Conservation (phyloP, 2,329 filamentous ascomycete genomes). For the Myriosclerotinia scirpicola region DNA sequence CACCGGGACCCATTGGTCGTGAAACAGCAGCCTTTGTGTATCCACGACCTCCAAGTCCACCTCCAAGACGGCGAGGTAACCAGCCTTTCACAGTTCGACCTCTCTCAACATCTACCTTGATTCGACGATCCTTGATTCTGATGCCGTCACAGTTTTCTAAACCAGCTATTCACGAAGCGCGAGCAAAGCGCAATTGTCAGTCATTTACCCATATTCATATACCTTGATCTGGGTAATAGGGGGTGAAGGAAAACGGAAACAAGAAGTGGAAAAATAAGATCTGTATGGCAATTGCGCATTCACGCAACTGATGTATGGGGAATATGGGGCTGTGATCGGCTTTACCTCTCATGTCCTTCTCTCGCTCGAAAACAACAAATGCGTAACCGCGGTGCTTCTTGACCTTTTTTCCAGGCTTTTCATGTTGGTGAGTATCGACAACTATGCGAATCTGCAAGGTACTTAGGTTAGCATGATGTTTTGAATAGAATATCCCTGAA, state of each 20-base stretch:
- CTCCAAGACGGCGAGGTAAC: constrained; percentile 88
- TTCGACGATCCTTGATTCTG: constrained; percentile 85
- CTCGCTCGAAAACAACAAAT: constrained; percentile 94
- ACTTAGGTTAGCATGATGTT: constrained; percentile 25
- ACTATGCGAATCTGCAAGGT: constrained; percentile 76
- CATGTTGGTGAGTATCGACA: constrained; percentile 68
- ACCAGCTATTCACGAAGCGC: constrained; percentile 72
- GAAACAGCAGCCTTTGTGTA: constrained; percentile 82
- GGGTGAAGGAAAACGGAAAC: constrained; percentile 41
- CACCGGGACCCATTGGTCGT: constrained; percentile 65
- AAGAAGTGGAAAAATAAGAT: constrained; percentile 43
- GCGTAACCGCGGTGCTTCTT: constrained; percentile 88
- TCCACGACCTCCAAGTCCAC: constrained; percentile 85
- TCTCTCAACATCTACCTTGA: constrained; percentile 94
- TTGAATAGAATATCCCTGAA: background rate
- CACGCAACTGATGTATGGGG: constrained; percentile 38
- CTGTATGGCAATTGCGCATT: constrained; percentile 45
- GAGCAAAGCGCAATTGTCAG: constrained; percentile 66
- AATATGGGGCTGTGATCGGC: constrained; percentile 45
- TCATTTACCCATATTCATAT: constrained; percentile 59
- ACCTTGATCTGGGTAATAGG: constrained; percentile 43
- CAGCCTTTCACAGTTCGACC: constrained; percentile 92
- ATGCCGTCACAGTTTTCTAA: constrained; percentile 84
- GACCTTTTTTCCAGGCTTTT: constrained; percentile 73
- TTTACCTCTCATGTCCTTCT: constrained; percentile 99